Evolutionary conservation across 164 flowering plant genomes (phyloP).

Genomic region (Liriodendron chinense): DNA sequence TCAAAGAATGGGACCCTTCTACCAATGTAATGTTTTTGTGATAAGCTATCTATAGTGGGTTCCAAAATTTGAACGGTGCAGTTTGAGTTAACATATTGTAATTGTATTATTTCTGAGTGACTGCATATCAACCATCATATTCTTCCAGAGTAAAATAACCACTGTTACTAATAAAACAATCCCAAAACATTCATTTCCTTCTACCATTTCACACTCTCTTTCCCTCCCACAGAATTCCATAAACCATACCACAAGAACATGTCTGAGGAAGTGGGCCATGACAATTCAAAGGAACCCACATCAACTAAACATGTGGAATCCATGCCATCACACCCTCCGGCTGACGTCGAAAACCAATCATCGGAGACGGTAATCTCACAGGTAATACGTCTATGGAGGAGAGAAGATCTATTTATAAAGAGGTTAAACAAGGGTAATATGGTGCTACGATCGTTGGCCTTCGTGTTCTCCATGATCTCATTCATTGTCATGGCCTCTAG

Average conservation of each 20-base stretch:
- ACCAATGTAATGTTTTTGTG: no score
- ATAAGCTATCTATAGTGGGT: no score
- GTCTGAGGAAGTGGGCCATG: neutral
- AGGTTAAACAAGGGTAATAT: slow-evolving; percentile 50
- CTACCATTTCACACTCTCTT: neutral
- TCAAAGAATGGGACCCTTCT: no score
- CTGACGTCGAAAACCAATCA: slow-evolving; percentile 31
- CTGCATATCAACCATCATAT: no score
- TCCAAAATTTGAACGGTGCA: no score
- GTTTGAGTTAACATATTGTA: no score
- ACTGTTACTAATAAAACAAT: no score
- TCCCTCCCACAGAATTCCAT: neutral
- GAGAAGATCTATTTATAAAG: slow-evolving; percentile 66
- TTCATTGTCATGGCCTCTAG: slow-evolving; percentile 68
- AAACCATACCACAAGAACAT: neutral
- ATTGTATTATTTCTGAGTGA: no score
- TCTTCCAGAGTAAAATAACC: no score
- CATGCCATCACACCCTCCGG: slow-evolving; percentile 1
- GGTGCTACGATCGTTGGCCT: slow-evolving; percentile 37
- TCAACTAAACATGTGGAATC: slow-evolving; percentile 7
- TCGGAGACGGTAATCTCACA: slow-evolving; percentile 28
- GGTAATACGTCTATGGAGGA: slow-evolving; percentile 59
- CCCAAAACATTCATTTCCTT: no score
- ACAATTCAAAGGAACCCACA: neutral
- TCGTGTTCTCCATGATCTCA: slow-evolving; percentile 63